Conservation (phyloP, 805 yeast species). For the Monosporozyma aerobia region DNA sequence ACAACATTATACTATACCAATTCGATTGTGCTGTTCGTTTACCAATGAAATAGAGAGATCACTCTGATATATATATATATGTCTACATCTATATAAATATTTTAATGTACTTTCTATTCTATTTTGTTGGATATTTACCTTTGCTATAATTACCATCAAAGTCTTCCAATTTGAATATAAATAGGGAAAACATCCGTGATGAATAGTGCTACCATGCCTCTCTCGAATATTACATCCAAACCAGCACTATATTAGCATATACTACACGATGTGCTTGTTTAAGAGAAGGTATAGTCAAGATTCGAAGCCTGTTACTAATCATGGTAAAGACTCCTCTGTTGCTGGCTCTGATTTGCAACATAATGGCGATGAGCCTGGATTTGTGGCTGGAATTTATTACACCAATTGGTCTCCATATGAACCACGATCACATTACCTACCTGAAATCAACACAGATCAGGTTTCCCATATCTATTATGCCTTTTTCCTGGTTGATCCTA, state of each 20-base stretch:
- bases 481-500: conserved; percentile 50
- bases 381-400: conserved; percentile 36
- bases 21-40: conserved; percentile 39
- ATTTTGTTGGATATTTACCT: neutral
- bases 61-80: neutral
- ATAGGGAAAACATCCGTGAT: neutral
- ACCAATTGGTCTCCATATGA: conserved; percentile 62
- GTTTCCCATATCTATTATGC: conserved; percentile 72
- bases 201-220: neutral
- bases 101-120: neutral
- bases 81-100: neutral
- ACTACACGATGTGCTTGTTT: no score
- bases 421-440: conserved; percentile 48
- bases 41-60: conserved; percentile 21
- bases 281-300: no score
- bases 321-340: no score
- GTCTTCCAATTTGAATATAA: neutral
- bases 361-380: conserved; percentile 3
- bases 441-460: conserved; percentile 46
- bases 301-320: no score
- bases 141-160: neutral
- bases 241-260: no score
- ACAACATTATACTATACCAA: conserved; percentile 51
- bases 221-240: no score
- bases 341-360: neutral